Percentiles rank a stretch among this genome's conserved stretches.
phyloP scores from a whole-genome alignment of 345 rosid species.

The Lepidium sativum region DNA sequence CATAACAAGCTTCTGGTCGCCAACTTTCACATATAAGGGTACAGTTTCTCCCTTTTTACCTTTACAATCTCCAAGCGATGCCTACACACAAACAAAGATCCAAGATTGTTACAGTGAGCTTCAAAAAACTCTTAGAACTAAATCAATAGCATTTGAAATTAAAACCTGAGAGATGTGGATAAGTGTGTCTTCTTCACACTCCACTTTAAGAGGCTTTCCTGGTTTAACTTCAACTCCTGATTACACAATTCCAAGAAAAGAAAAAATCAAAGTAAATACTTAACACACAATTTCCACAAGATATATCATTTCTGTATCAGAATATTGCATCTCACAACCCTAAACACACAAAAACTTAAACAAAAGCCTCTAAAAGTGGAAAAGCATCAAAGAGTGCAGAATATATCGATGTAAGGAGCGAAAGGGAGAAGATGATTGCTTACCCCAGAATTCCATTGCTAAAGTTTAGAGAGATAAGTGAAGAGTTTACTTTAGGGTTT shows the following conservation, averaged over 20 bases:
- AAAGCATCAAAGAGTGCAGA: too few relatives aligned
- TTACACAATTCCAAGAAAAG: not conserved
- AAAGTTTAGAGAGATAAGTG: not conserved
- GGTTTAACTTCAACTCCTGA: slow-evolving; percentile 60
- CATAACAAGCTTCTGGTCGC: slow-evolving; percentile 42
- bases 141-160: not conserved
- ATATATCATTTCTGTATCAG: not conserved
- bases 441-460: slow-evolving; percentile 29
- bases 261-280: not conserved
- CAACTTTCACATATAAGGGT: slow-evolving; percentile 38
- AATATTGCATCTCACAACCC: not conserved
- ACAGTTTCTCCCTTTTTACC: slow-evolving; percentile 37
- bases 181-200: slow-evolving; percentile 11
- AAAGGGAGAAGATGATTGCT: not conserved
- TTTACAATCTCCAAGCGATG: slow-evolving; percentile 55
- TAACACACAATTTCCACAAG: not conserved
- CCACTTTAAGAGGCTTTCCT: slow-evolving; percentile 39
- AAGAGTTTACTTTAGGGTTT: not conserved
- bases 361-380: too few relatives aligned
- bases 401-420: not conserved
- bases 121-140: not conserved
- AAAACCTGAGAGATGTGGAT: slow-evolving; percentile 54
- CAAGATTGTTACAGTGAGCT: not conserved
- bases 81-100: slow-evolving; percentile 30
- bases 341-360: too few relatives aligned